Evolutionary conservation across 768 basidiomycete genomes (phyloP).

Genomic region (Psilocybe sp.): DNA sequence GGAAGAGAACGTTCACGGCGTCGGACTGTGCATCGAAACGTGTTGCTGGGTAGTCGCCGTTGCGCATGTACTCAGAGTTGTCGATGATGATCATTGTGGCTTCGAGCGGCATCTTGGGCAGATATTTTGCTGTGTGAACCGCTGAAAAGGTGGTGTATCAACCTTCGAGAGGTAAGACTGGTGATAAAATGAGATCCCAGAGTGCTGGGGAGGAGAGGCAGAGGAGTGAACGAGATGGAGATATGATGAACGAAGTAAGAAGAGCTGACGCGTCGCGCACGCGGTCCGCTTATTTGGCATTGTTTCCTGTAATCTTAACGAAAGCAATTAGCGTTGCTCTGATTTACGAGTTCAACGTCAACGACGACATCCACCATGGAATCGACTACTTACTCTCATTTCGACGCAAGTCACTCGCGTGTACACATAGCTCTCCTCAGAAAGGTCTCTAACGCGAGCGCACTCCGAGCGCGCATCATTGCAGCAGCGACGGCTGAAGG

Average conservation of each 20-base stretch:
- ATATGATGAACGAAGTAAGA: not conserved
- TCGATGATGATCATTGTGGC: conserved; percentile 97
- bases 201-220: not conserved
- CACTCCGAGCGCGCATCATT: conserved; percentile 65
- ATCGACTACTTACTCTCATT: conserved; percentile 52
- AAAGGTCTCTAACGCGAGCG: conserved; percentile 59
- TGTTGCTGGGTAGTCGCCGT: conserved; percentile 86
- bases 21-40: conserved; percentile 91
- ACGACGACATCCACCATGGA: conserved; percentile 38
- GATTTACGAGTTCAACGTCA: no score
- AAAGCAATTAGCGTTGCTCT: not conserved
- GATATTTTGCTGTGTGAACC: not conserved
- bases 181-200: not conserved
- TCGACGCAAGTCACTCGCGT: conserved; percentile 34
- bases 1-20: conserved; percentile 86
- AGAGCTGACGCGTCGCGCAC: conserved; percentile 5
- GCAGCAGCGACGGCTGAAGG: conserved; percentile 62
- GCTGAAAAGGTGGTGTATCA: not conserved
- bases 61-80: conserved; percentile 97
- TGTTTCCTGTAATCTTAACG: not conserved
- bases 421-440: conserved; percentile 64
- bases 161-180: no score
- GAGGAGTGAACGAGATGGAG: not conserved
- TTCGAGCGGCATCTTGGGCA: conserved; percentile 84
- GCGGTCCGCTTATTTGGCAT: conserved; percentile 1